Base-by-base conservation (phyloP, 2,329 filamentous ascomycete species). In the Clarireedia hainanense region DNA sequence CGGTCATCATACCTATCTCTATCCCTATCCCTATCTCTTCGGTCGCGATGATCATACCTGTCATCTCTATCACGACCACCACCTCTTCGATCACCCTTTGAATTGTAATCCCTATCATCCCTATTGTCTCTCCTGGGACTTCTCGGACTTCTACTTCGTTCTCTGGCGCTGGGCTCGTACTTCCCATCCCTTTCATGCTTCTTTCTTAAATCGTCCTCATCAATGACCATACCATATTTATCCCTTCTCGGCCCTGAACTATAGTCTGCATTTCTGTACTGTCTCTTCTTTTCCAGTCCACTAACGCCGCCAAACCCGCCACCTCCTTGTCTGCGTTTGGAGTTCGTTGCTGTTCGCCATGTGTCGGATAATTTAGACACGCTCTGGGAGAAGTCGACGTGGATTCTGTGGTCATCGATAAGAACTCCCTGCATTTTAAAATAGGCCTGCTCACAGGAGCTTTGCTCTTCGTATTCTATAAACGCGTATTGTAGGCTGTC, bases 341-440 rank as follows among this genome's bases (percentile, higher is more conserved):
- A 81, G 67, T 95, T 95, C 20, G 91, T 90, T 43, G 86, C 85
- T 58, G 83, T 86, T 60, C 94, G 81, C 94, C 94, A 99, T 15
- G 85, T 85, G 60, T 95, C 89, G 47, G 90, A 94, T 6, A 99
- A 74, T 68, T 90, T 92, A 60, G 85, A 81, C 59, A 91, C 94
- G 69, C 90, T 96, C 74, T 99, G 94, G 10, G 91, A 96, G 72
- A 99, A 99, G 73, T 99, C 94, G 55, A 99, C 94, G 68, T 99
- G 94, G 61, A 99, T 99, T 43, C 94, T 86, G 62, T 96, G 89
- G 65, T 99, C 94, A 67, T 99, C 94, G 62, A 99, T 97, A 55
- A 99, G 75, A 1, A 97, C 92, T 2, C 87, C 90, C 70, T 99
- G 91, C 94, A 99, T 99, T 74, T 99, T 99, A 75, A 95, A 94